Conservation (phyloP, 1,284 basidiomycete species). For the Mycena citricolor region DNA sequence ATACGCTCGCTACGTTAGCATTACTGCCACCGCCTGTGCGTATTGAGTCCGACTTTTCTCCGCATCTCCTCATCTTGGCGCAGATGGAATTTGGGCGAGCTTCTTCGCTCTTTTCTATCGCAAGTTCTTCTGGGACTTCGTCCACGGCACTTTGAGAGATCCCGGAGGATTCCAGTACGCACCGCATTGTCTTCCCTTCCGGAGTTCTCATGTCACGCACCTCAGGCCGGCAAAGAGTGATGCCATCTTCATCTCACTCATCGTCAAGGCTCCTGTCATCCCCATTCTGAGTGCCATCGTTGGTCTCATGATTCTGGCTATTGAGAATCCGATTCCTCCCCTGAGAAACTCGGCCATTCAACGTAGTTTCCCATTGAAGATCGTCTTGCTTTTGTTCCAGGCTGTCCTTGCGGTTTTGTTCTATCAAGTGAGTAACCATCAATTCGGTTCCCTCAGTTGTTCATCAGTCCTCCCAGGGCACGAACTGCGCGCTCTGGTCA, state of each 20-base stretch:
- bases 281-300: constrained; percentile 66
- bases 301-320: constrained; percentile 53
- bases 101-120: constrained; percentile 80
- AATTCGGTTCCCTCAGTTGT: constrained; percentile 1
- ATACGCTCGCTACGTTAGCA: constrained; percentile 68
- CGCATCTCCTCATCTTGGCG: constrained; percentile 12
- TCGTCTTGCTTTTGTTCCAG: constrained; percentile 66
- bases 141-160: constrained; percentile 66
- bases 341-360: constrained; percentile 58
- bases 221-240: constrained; percentile 65
- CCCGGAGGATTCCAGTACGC: constrained; percentile 80
- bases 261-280: constrained; percentile 72
- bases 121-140: constrained; percentile 91
- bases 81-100: constrained; percentile 77
- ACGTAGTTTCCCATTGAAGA: constrained; percentile 63
- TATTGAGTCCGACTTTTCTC: constrained; percentile 27
- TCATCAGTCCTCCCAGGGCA: constrained; percentile 50
- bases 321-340: constrained; percentile 67
- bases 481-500: constrained; percentile 73
- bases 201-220: constrained; percentile 10
- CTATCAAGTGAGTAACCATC: constrained; percentile 74
- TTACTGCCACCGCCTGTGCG: constrained; percentile 77
- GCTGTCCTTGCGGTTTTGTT: constrained; percentile 66
- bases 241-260: constrained; percentile 65
- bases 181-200: background rate